Base-by-base conservation (phyloP, 192 early-diverging fungal genomes). In the Coemansia sp. region DNA sequence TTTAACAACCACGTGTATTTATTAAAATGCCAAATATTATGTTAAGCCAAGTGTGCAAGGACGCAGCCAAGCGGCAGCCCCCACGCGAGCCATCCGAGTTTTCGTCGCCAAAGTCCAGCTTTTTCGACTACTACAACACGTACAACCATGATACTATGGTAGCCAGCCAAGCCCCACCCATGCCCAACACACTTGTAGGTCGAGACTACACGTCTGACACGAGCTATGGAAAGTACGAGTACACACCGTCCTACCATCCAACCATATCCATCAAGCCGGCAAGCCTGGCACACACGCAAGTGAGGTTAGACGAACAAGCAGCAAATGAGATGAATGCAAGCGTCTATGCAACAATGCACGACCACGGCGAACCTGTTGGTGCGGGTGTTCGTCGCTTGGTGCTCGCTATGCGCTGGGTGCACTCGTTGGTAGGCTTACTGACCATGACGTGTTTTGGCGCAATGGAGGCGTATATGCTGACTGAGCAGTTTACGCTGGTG, bases 381-480 rank as follows among this genome's bases (percentile, higher is more conserved):
- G 26, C 26, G 15, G 58, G 50, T 3, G 37, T 46, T 10, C 25
- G 42, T 2, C n/a, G 38, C 3, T 31, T 57, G 3, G 26, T 78
- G 6, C 38, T 50, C 8, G 10, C 31, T 34, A 58, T 78, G 56
- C 75, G 75, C 7, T 36, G 61, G 17, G 2, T 54, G 1, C 68
- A 72, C 25, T 58, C 66, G 0, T 10, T 68, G n/a, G 48, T 53
- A 1, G 57, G 66, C 0, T 2, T 62, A n/a, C 26, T 66, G 31
- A 38, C 72, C 47, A n/a, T 66, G 15, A 38, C 21, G 1, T 64
- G 69, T 25, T 38, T 78, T 40, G 58, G 58, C 12, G 75, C 48
- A 40, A 72, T 78, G 66, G 61, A 78, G 42, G 62, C 63, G 0
- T 78, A 72, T 40, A 78, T 78, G 75, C 26, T 78, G 28, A 20